Evolutionary conservation across 2,329 filamentous ascomycete genomes (phyloP).

Genomic region (Beauveria medogensis): DNA sequence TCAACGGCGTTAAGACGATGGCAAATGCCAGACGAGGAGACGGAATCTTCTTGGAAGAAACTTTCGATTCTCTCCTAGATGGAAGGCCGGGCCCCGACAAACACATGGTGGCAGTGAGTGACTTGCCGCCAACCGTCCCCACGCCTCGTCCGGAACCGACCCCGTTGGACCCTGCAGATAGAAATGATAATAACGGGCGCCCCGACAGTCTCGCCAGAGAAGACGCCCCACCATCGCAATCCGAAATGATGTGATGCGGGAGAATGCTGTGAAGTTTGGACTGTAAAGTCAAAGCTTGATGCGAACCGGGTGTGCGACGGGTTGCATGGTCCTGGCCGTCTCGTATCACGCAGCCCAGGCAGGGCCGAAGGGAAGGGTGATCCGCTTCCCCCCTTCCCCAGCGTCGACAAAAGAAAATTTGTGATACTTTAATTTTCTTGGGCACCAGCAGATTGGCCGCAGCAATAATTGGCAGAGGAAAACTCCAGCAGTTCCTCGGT

Average conservation of each 20-base stretch:
- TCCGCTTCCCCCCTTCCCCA: not conserved
- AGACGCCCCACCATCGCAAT: not conserved
- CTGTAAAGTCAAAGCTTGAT: not conserved
- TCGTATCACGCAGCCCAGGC: not conserved
- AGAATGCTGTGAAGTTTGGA: not conserved
- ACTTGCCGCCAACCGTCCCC: not conserved
- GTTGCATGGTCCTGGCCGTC: not conserved
- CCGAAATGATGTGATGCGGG: not conserved
- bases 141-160: not conserved
- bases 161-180: not conserved
- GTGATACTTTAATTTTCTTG: not conserved
- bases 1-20: not conserved
- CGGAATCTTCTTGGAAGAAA: not conserved
- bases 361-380: not conserved
- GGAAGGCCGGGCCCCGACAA: not conserved
- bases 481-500: not conserved
- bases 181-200: not conserved
- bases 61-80: not conserved
- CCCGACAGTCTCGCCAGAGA: not conserved
- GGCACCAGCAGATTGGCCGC: not conserved
- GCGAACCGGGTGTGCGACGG: conserved; percentile 2
- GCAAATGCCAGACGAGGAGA: not conserved
- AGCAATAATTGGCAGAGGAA: not conserved
- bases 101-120: not conserved
- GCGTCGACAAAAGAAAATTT: not conserved